A percentile compares a stretch with the other conserved stretches of the same genome.
These are phyloP conservation scores for Gorgonomyces haynaldii DNA, from an alignment of 192 early-diverging fungal genomes.

Conservation along the genomic window DNA sequence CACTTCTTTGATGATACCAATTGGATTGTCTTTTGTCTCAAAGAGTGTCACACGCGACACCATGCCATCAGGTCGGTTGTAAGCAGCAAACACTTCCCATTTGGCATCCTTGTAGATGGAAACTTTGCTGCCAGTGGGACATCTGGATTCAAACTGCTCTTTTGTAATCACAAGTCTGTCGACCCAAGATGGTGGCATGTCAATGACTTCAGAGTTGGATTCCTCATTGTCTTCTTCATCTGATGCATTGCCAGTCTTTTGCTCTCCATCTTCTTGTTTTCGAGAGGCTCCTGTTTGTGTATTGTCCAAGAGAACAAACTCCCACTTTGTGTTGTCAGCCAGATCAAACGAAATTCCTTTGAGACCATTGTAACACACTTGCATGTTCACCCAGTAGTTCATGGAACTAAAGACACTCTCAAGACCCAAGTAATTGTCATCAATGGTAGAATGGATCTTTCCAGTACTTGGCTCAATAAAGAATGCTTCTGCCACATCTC, in stretches of 20 bases:
- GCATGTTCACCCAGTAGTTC: constrained; percentile 57
- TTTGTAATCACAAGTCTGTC: constrained; percentile 23
- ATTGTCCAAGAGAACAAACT: constrained; percentile 46
- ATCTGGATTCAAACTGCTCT: constrained; percentile 41
- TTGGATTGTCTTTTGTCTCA: constrained; percentile 27
- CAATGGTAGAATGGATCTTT: constrained; percentile 28
- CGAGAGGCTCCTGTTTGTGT: constrained; percentile 27
- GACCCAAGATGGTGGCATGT: constrained; percentile 48
- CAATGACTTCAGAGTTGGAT: constrained; percentile 16
- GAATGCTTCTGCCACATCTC: constrained; percentile 46
- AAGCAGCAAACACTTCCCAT: constrained; percentile 48
- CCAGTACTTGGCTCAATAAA: constrained; percentile 50
- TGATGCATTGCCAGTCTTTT: constrained; percentile 3
- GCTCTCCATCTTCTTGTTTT: constrained; percentile 18
- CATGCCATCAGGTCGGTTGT: constrained; percentile 44
- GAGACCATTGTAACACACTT: constrained; percentile 47
- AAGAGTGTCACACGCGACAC: constrained; percentile 40
- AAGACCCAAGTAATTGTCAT: constrained; percentile 43
- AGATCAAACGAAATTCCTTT: constrained; percentile 53
- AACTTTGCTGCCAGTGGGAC: constrained; percentile 39
- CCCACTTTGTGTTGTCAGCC: constrained; percentile 51
- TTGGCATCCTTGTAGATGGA: constrained; percentile 34
- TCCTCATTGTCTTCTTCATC: constrained; percentile 34
- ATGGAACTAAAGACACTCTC: constrained; percentile 44
- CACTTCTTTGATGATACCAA: constrained; percentile 35